Conservation (phyloP, 257 asterid species). For the Coffea eugenioides region DNA sequence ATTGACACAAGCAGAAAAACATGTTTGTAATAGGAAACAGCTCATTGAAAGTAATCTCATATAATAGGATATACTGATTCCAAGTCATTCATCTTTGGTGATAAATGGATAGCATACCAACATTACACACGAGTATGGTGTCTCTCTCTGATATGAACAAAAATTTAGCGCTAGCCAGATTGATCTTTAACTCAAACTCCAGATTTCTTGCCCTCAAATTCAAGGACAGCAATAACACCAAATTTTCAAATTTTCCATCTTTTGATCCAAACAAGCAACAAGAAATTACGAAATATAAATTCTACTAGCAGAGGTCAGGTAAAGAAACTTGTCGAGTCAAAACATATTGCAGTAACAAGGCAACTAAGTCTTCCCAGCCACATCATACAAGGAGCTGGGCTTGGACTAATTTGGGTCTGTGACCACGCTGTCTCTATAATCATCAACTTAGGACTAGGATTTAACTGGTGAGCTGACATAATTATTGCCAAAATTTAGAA, state of each 20-base stretch:
- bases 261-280: neutral
- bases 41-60: neutral
- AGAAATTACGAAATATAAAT: neutral
- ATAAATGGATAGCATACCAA: neutral
- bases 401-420: neutral
- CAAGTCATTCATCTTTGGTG: neutral
- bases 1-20: neutral
- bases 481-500: neutral
- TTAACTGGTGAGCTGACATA: neutral
- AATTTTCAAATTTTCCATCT: neutral
- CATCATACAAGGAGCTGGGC: neutral
- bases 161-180: neutral
- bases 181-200: slow-evolving; percentile 1
- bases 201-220: neutral
- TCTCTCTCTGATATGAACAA: neutral
- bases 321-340: neutral
- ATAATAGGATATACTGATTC: neutral
- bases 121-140: neutral
- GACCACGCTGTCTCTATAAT: neutral
- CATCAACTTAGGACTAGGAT: neutral
- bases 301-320: neutral
- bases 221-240: neutral
- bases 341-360: neutral
- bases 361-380: neutral
- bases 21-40: neutral